Evolutionary conservation across 768 basidiomycete genomes (phyloP).

Genomic region (Obba rivulosa): DNA sequence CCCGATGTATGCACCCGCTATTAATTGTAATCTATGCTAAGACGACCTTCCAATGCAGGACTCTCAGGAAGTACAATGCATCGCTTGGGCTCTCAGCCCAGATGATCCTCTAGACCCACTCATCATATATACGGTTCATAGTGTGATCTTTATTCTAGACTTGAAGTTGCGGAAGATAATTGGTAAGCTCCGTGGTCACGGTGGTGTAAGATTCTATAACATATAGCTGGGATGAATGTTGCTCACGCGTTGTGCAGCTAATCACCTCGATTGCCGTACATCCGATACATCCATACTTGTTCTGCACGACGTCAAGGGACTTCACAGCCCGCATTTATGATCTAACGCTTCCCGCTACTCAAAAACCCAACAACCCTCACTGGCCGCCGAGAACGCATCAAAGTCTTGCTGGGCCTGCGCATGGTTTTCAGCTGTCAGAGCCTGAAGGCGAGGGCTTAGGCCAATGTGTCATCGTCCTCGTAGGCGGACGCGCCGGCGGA

Average conservation of each 20-base stretch:
- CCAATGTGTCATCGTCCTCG: conserved; percentile 58
- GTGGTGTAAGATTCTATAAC: conserved; percentile 47
- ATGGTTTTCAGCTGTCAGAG: conserved; percentile 58
- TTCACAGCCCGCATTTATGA: conserved; percentile 68
- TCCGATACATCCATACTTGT: conserved; percentile 48
- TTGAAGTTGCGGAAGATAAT: conserved; percentile 33
- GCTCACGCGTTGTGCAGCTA: conserved; percentile 25
- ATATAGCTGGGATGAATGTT: not conserved
- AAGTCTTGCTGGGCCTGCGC: conserved; percentile 61
- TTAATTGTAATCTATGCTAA: not conserved
- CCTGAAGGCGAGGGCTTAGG: conserved; percentile 54
- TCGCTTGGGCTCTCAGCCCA: conserved; percentile 53
- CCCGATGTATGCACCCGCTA: conserved; percentile 7
- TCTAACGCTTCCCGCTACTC: conserved; percentile 33
- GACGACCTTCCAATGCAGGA: not conserved
- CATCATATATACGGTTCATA: conserved; percentile 48
- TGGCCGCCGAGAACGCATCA: conserved; percentile 50
- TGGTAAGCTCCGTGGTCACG: conserved; percentile 61
- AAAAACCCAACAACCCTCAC: conserved; percentile 43
- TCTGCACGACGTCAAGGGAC: conserved; percentile 72
- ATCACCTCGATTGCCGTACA: conserved; percentile 71
- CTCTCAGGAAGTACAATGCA: conserved; percentile 7
- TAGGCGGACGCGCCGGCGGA: conserved; percentile 69
- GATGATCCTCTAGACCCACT: conserved; percentile 48
- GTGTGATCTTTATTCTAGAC: conserved; percentile 53